Base-by-base conservation (phyloP, 768 basidiomycete genomes). In the Pleurotus eryngii region DNA sequence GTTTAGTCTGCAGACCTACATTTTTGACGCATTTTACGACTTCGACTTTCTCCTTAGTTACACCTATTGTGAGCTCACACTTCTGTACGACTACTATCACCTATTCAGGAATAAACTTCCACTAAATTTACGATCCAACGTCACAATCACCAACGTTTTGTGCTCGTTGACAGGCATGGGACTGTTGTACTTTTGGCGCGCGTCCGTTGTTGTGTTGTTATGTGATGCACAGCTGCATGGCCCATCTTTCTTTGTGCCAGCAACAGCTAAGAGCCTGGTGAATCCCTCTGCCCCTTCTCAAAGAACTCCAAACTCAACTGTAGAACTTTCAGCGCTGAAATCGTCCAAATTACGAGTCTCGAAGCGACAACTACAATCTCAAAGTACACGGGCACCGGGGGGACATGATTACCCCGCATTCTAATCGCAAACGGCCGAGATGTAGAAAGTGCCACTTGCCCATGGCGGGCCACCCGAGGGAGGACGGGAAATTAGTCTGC, bases 401-500 rank as follows among this genome's bases (percentile, higher is more conserved):
- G 9, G 26, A 20, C 0, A 50, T 50, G 53, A 51, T 51, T 38
- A 54, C 46, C 53, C 50, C 51, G 17, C 53, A 47, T 20, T 35
- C 43, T 26, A 26, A 18, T 51, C 43, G 51, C 24, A 46, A 56
- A 53, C 55, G 50, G 64, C 63, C 59, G 58, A 55, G 56, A 56
- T 40, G 17, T 38, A 49, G 40, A 57, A 62, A 59, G 55, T 64
- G 61, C 22, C 8, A 30, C 26, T 43, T 12, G 39, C 49, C 45
- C 20, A 46, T 54, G 51, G 51, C 51, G 8, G 51, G 51, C 9
- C 51, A 54, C 51, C 37, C 24, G n/a, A 54, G 51, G n/a, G 20
- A 38, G 14, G 37, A 11, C 8, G 22, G 51, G 39, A 54, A 42
- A 38, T 39, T 42, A 6, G 39, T 27, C 39, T 54, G 51, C 15